Conservation (phyloP, 129 eudicot genomes). For the Lactuca sativa region DNA sequence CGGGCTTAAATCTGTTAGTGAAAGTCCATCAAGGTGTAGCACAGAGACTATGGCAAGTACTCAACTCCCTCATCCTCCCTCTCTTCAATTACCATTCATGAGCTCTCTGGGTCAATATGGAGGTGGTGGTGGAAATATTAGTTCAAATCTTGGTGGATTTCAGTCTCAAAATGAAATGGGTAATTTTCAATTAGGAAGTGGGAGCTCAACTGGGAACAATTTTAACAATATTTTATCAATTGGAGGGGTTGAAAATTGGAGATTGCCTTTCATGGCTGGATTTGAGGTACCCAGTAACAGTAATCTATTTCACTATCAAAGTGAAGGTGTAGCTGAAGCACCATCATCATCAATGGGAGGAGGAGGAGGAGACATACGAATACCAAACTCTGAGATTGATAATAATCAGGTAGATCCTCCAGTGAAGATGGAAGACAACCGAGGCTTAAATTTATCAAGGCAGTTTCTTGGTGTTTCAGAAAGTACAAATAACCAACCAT, state of each 20-base stretch:
- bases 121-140: constrained; percentile 32
- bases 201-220: constrained; percentile 37
- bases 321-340: constrained; percentile 41
- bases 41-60: constrained; percentile 39
- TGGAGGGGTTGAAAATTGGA: constrained; percentile 57
- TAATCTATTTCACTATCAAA: constrained; percentile 46
- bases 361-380: constrained; percentile 26
- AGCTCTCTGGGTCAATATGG: constrained; percentile 48
- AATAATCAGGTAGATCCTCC: constrained; percentile 26
- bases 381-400: constrained; percentile 27
- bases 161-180: constrained; percentile 49
- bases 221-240: constrained; percentile 32
- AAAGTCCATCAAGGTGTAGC: constrained; percentile 58
- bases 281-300: constrained; percentile 42
- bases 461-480: constrained; percentile 40
- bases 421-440: constrained; percentile 54
- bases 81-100: constrained; percentile 59
- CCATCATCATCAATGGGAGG: constrained; percentile 35
- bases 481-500: constrained; percentile 37
- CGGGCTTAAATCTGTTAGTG: constrained; percentile 37
- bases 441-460: constrained; percentile 38
- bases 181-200: constrained; percentile 47
- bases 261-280: constrained; percentile 52
- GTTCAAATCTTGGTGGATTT: constrained; percentile 49
- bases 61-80: constrained; percentile 38